These are phyloP conservation scores for Umbellularia californica DNA, from an alignment of 164 flowering plant species.

Conservation along the genomic window DNA sequence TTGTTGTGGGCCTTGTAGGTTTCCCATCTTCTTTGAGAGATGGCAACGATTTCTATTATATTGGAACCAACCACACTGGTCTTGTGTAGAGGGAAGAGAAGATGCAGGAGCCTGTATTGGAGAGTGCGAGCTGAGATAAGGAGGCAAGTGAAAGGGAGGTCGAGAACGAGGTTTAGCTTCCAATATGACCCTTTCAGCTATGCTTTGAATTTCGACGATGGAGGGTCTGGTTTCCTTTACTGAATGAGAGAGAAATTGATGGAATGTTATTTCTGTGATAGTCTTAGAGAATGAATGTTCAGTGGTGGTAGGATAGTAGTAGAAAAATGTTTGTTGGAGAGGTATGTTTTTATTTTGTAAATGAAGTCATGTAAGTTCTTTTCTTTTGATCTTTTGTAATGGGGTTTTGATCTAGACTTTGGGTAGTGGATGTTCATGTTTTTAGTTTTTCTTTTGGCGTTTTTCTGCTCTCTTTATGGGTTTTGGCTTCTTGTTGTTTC, in stretches of 20 bases:
- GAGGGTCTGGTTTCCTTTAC: conserved; percentile 17
- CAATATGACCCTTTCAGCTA: conserved; percentile 84
- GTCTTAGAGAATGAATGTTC: neutral
- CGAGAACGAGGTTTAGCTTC: conserved; percentile 37
- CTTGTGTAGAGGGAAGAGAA: conserved; percentile 5
- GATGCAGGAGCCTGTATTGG: conserved; percentile 54
- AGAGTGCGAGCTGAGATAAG: conserved; percentile 54
- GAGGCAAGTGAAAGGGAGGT: conserved; percentile 37
- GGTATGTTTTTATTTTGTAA: neutral
- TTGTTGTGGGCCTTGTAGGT: neutral
- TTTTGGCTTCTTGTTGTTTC: neutral
- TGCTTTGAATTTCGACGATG: conserved; percentile 83
- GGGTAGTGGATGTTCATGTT: neutral
- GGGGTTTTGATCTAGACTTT: neutral
- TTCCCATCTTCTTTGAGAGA: neutral
- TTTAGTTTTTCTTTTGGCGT: neutral
- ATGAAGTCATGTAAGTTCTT: neutral
- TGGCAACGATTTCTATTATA: neutral
- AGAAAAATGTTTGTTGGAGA: neutral
- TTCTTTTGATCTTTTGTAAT: too few relatives aligned
- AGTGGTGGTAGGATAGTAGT: neutral
- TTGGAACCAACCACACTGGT: conserved; percentile 2
- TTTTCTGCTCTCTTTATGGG: neutral
- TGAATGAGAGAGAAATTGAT: neutral
- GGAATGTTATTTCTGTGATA: too few relatives aligned